These are phyloP conservation scores for Salix arbutifolia DNA, from an alignment of 345 rosid species.

Conservation along the genomic window DNA sequence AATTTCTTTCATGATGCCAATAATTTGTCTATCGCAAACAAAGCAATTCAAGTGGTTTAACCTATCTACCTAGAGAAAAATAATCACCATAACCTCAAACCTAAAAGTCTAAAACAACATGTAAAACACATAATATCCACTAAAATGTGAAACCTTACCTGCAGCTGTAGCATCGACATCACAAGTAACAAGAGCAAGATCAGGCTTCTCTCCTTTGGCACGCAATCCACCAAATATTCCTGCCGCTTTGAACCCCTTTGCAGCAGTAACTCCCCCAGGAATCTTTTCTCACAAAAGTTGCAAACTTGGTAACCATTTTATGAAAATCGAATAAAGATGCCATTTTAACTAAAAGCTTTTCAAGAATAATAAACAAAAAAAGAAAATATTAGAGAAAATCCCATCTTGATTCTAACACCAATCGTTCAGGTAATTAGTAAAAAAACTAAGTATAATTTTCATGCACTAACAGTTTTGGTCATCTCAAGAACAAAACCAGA, in stretches of 20 bases:
- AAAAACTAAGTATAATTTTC: background rate
- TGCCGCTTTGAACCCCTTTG: constrained; percentile 81
- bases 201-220: constrained; percentile 82
- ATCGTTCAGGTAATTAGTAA: background rate
- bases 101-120: background rate
- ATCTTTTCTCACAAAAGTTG: constrained; percentile 34
- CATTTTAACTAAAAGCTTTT: background rate
- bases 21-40: background rate
- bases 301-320: background rate
- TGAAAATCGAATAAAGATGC: background rate
- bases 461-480: background rate
- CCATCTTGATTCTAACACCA: background rate
- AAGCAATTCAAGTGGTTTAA: background rate
- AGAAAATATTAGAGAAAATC: background rate
- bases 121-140: background rate
- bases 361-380: background rate
- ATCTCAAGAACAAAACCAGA: background rate
- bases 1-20: background rate
- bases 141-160: constrained; percentile 36
- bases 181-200: constrained; percentile 82
- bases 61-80: background rate
- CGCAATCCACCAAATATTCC: constrained; percentile 83
- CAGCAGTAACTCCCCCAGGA: constrained; percentile 91
- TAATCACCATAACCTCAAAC: background rate
- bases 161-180: constrained; percentile 81